Base-by-base conservation (phyloP, 2,329 filamentous ascomycete species). In the Cladophialophora psammophila region DNA sequence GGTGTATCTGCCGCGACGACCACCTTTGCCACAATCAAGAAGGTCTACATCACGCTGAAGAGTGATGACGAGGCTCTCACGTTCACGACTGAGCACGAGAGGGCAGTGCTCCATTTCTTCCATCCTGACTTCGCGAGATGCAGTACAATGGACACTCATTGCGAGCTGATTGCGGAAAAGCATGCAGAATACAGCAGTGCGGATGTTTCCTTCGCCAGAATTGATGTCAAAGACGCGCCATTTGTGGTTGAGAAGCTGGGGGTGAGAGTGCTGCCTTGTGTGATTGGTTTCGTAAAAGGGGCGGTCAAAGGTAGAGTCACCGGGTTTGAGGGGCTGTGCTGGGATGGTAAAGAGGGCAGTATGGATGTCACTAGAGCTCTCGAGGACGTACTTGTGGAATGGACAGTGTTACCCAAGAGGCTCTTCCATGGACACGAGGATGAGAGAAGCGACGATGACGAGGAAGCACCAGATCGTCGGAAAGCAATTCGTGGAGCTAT, bases 61-160 rank as follows among this genome's bases (percentile, higher is more conserved):
- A 82, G 83, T 67, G 87, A 90, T 74, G 86, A 88, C 74, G 75
- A 80, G 12, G 76, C 89, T 50, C 83, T 90, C 75, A 83, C 86
- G 69, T 86, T 88, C 69, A 88, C 87, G 8, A 89, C 87, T 7
- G 81, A 82, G 56, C 83, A 83, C 12, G 82, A 86, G 67, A 78
- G 83, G 32, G 88, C 85, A 72, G 80, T 89, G 1, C 84, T 89
- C 31, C 87, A 90, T 74, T 90, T 90, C 76, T 87, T 85, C 75
- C 88, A 89, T 73, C 82, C 86, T 2, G 87, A 89, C 73, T 90
- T 90, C 76, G 81, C 83, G 20, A 83, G 87, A 63, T 90, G 87
- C 76, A 78, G 79, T 10, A 83, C 87, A 63, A 90, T 90, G 87
- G 87, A 89, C 74, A 79, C 79, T 57, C 86, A 87, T 75, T 79